phyloP scores from a whole-genome alignment of 306 rosid genomes.

The Styphnolobium japonicum region DNA sequence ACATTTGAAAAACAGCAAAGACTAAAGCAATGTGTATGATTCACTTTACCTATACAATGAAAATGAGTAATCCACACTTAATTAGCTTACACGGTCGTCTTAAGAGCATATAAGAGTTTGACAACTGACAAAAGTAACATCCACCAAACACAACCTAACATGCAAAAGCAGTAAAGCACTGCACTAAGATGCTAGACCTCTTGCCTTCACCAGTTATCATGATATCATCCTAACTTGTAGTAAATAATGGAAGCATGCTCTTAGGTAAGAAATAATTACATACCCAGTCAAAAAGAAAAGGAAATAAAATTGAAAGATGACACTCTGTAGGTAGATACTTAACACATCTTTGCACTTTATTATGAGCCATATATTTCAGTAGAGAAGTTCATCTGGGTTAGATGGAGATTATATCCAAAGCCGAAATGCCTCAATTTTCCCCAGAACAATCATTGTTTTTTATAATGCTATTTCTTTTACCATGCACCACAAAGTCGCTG shows the following conservation, averaged over 20 bases:
- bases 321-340: not conserved
- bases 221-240: not conserved
- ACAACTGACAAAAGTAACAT: slow-evolving; percentile 4
- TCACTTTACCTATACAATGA: not conserved
- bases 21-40: not conserved
- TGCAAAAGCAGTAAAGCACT: not conserved
- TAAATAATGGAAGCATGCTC: slow-evolving; percentile 1
- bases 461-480: not conserved
- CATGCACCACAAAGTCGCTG: not conserved
- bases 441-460: not conserved
- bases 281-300: not conserved
- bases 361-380: not conserved
- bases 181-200: not conserved
- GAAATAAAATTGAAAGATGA: not conserved
- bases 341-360: not conserved
- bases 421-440: not conserved
- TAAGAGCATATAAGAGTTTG: not conserved
- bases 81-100: not conserved
- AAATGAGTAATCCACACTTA: not conserved
- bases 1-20: not conserved
- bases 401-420: not conserved
- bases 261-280: not conserved
- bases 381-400: not conserved
- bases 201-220: too few relatives aligned
- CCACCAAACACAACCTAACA: slow-evolving; percentile 29